Percentiles rank a stretch among this genome's conserved stretches.
These are phyloP conservation scores for Leptodontidium sp. DNA, from an alignment of 2,329 filamentous ascomycete genomes.

Conservation along the genomic window DNA sequence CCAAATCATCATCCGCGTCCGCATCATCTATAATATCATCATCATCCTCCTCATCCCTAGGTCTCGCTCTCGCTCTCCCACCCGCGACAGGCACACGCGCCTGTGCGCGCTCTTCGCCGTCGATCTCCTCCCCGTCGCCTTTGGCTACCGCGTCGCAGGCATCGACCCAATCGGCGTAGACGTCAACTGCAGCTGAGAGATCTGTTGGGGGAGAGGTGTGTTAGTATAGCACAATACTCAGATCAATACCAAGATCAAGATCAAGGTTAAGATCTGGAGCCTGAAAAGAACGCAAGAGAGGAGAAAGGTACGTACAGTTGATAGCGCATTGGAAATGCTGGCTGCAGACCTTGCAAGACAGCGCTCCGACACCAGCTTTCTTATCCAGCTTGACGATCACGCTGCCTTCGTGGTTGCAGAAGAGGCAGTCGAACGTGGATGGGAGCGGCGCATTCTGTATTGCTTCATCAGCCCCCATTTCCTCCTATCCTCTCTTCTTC, in stretches of 20 bases:
- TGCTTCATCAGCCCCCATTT: no score
- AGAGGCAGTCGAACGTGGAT: constrained; percentile 93
- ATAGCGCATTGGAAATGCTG: constrained; percentile 93
- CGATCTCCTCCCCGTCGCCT: constrained; percentile 55
- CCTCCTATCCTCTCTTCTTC: no score
- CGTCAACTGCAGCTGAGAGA: constrained; percentile 89
- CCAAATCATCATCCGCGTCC: constrained; percentile 55
- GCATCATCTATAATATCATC: constrained; percentile 48
- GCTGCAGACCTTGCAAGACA: constrained; percentile 92
- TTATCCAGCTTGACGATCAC: constrained; percentile 93
- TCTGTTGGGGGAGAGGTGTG: constrained; percentile 58
- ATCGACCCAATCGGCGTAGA: constrained; percentile 98
- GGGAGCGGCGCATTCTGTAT: constrained; percentile 78
- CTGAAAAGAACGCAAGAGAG: background rate
- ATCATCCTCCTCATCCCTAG: constrained; percentile 42
- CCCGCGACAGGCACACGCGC: constrained; percentile 32
- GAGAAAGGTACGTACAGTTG: constrained; percentile 72
- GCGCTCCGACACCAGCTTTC: constrained; percentile 84
- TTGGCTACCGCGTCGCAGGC: constrained; percentile 81
- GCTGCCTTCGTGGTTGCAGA: constrained; percentile 97
- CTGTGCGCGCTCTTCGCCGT: constrained; percentile 40
- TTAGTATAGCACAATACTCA: background rate
- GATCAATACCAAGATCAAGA: background rate
- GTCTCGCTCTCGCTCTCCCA: constrained; percentile 30
- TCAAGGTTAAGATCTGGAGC: no score